Percentiles rank a stretch among this genome's conserved stretches.
Conservation (phyloP, 176 grass and related monocot genomes). For the Microstegium vimineum region DNA sequence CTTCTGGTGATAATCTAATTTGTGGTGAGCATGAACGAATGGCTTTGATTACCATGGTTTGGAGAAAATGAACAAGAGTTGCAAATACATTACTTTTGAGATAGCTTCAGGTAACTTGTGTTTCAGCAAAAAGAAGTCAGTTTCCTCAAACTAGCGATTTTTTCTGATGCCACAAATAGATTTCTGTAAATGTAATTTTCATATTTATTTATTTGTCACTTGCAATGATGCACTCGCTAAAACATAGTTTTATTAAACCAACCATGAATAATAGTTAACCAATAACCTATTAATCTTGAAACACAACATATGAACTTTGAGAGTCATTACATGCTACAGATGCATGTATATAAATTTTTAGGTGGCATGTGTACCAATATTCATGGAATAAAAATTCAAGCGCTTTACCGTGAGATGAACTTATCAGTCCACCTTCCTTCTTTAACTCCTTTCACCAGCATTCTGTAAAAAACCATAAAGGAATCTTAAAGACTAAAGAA, state of each 20-base stretch:
- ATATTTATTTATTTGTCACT: not conserved
- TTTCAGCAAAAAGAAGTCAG: conserved; percentile 1
- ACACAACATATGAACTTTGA: not conserved
- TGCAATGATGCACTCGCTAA: not conserved
- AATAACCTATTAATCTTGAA: conserved; percentile 9
- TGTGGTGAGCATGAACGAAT: not conserved
- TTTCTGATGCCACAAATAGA: not conserved
- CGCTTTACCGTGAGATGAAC: conserved; percentile 63
- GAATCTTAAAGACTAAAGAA: conserved; percentile 18
- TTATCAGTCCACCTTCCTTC: conserved; percentile 85
- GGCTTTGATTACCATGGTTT: not conserved
- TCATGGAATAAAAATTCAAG: not conserved
- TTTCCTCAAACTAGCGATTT: conserved; percentile 13
- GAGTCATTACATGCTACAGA: not conserved
- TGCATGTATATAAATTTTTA: not conserved
- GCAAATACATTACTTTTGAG: conserved; percentile 18
- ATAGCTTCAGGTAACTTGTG: not conserved
- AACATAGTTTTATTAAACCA: not conserved
- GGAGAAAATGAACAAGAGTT: not conserved
- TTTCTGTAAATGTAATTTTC: not conserved
- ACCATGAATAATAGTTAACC: not conserved
- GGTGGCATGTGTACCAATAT: not conserved
- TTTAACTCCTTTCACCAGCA: conserved; percentile 84
- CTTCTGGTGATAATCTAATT: not conserved
- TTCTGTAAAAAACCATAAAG: conserved; percentile 50